Conservation (phyloP, 208 protist species). For the Trypanosoma lewisi region DNA sequence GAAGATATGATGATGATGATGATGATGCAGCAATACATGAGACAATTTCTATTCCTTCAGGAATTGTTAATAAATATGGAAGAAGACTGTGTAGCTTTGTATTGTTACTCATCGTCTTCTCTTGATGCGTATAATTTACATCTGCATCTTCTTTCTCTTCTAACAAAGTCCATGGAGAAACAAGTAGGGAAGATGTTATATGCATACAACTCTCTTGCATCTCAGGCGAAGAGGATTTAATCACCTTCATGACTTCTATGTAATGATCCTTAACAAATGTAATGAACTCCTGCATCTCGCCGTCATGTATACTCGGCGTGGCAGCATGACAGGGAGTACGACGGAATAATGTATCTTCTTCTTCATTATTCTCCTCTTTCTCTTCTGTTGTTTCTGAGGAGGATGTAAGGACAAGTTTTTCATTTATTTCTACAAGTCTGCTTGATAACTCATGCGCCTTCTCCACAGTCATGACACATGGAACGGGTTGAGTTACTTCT, state of each 20-base stretch:
- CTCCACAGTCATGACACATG: constrained; percentile 10
- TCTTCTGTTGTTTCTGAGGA: neutral
- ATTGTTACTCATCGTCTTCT: constrained; percentile 17
- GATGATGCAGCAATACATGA: too few species aligned
- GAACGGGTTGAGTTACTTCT: neutral
- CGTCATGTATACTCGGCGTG: constrained; percentile 31
- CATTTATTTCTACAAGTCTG: constrained; percentile 46
- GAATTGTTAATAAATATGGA: constrained; percentile 59
- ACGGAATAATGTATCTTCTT: constrained; percentile 19
- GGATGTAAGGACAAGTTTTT: constrained; percentile 29
- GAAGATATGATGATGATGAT: constrained; percentile 33
- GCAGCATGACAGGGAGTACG: constrained; percentile 11
- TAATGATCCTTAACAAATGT: constrained; percentile 39
- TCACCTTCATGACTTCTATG: constrained; percentile 29
- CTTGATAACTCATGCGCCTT: constrained; percentile 28
- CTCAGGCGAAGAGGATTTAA: constrained; percentile 38
- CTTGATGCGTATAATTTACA: constrained; percentile 9
- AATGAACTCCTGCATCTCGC: constrained; percentile 64
- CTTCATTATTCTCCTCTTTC: neutral
- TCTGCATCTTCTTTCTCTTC: constrained; percentile 18
- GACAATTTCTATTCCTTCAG: constrained; percentile 33
- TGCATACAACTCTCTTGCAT: constrained; percentile 23
- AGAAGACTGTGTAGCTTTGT: constrained; percentile 62
- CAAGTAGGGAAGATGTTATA: constrained; percentile 26
- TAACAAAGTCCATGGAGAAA: constrained; percentile 8